These are phyloP conservation scores for Magnusiomyces starmeri DNA, from an alignment of 1,139 yeast species.

Conservation along the genomic window DNA sequence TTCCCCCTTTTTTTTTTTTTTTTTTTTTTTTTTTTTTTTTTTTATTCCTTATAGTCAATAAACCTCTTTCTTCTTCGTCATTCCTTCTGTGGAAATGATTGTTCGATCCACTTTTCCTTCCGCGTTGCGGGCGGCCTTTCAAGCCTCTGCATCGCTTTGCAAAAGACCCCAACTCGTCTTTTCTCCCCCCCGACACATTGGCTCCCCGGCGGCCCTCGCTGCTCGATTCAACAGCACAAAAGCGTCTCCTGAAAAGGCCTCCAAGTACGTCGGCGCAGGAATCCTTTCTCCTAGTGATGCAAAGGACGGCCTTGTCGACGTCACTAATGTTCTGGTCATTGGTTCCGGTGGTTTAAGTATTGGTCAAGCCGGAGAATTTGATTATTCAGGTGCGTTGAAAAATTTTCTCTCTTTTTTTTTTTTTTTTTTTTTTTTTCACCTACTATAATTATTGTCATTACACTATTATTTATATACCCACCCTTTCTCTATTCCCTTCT, in stretches of 20 bases:
- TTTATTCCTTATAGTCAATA: background rate
- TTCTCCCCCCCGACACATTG: background rate
- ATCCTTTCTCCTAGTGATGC: slow-evolving; percentile 43
- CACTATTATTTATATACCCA: background rate
- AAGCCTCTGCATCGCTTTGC: slow-evolving; percentile 27
- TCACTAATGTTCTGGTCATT: slow-evolving; percentile 79
- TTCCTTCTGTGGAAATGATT: slow-evolving; percentile 1
- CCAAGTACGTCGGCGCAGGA: slow-evolving; percentile 50
- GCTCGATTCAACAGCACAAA: slow-evolving; percentile 18
- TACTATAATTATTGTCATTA: background rate
- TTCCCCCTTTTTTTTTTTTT: slow-evolving; percentile 2
- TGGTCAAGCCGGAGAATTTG: slow-evolving; percentile 99
- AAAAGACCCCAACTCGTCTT: background rate
- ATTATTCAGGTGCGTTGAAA: slow-evolving; percentile 65
- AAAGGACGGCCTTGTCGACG: slow-evolving; percentile 64
- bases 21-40: background rate
- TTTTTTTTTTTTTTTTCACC: background rate
- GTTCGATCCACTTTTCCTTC: slow-evolving; percentile 1
- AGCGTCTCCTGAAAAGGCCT: slow-evolving; percentile 24
- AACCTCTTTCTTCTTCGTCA: slow-evolving; percentile 8
- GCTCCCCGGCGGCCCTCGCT: background rate
- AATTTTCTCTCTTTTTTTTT: background rate
- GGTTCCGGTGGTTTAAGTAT: slow-evolving; percentile 98
- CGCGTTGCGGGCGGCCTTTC: background rate
- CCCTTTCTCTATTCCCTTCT: background rate